Base-by-base conservation (phyloP, 768 basidiomycete genomes). In the Boletales sp. region DNA sequence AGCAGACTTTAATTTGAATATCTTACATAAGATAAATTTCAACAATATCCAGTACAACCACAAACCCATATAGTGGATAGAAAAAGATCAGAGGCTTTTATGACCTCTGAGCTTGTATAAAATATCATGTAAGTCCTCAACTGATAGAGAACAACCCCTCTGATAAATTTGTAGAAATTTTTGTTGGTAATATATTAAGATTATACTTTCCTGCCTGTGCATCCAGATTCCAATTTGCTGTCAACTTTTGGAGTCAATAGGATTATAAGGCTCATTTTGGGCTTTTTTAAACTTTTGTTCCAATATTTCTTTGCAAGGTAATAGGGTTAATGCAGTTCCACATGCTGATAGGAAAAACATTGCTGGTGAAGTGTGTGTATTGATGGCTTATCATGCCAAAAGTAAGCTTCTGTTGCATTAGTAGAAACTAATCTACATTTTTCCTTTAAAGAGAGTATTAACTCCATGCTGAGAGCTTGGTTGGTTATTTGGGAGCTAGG, bases 291-390 rank as follows among this genome's bases (percentile, higher is more conserved):
- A 40, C 5, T 25, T 47, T 17, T 47, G 31, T 15, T 31, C 46
- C 17, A 47, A 47, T 11, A 17, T 39, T 14, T 17, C 46, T 15
- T 32, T 39, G 7, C 10, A 15, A 14, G 12, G 17, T 13, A 31
- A 28, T 13, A 21, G 2, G 37, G 46, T 47, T 1, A 28, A 40
- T 14, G 38, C 38, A 4, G 13, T 40, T 7, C 46, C 18, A 8
- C 46, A 47, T 47, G 46, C 38, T 13, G 46, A 47, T 13, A 3
- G 38, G 1, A 47, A 47, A 6, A 47, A 47, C 6, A 47, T 40
- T n/a, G 38, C 31, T 11, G 31, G 45, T 7, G 38, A 30, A 9
- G 5, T 47, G 5, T 47, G 38, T 47, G 38, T 17, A 3, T 8
- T 47, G 5, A 40, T 39, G 15, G 46, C 46, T 10, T 47, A 32